Evolutionary conservation across 768 basidiomycete genomes (phyloP).

Genomic region (Hygrocybe punicea): DNA sequence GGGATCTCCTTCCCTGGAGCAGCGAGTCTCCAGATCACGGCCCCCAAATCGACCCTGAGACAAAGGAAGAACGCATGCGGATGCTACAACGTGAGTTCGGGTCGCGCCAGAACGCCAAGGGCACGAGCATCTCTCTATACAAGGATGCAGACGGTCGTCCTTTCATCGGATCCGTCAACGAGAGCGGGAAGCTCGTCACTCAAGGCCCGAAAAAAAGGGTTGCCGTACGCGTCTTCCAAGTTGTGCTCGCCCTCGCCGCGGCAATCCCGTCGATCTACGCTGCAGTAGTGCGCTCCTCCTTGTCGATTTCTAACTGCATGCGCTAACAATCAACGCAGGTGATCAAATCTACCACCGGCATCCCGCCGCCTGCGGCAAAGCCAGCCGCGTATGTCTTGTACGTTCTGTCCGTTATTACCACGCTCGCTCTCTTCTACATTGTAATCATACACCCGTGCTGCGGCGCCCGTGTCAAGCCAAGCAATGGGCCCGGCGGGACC

Average conservation of each 20-base stretch:
- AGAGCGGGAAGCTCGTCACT: slow-evolving; percentile 56
- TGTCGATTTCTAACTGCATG: background rate
- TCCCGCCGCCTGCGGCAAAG: slow-evolving; percentile 53
- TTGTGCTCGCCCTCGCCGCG: slow-evolving; percentile 49
- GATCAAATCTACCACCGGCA: slow-evolving; percentile 49
- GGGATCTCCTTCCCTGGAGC: slow-evolving; percentile 53
- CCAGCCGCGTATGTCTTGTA: slow-evolving; percentile 57
- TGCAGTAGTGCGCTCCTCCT: slow-evolving; percentile 47
- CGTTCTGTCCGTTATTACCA: slow-evolving; percentile 50
- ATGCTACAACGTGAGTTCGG: slow-evolving; percentile 72
- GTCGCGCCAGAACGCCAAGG: slow-evolving; percentile 26
- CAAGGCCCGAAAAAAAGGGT: slow-evolving; percentile 60
- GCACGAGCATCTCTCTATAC: slow-evolving; percentile 6
- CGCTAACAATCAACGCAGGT: slow-evolving; percentile 33
- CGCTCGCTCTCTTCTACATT: slow-evolving; percentile 50
- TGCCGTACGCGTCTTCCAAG: slow-evolving; percentile 46
- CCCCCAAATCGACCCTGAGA: slow-evolving; percentile 42
- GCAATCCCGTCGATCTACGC: slow-evolving; percentile 59
- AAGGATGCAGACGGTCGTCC: slow-evolving; percentile 48
- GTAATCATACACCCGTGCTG: slow-evolving; percentile 61
- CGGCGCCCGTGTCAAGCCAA: slow-evolving; percentile 33
- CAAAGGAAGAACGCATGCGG: slow-evolving; percentile 65
- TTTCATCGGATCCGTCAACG: slow-evolving; percentile 56
- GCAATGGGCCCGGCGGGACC: slow-evolving; percentile 16
- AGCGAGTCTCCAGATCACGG: slow-evolving; percentile 45